Base-by-base conservation (phyloP, 2,329 filamentous ascomycete species). In the Ilyonectria mors-panacis region DNA sequence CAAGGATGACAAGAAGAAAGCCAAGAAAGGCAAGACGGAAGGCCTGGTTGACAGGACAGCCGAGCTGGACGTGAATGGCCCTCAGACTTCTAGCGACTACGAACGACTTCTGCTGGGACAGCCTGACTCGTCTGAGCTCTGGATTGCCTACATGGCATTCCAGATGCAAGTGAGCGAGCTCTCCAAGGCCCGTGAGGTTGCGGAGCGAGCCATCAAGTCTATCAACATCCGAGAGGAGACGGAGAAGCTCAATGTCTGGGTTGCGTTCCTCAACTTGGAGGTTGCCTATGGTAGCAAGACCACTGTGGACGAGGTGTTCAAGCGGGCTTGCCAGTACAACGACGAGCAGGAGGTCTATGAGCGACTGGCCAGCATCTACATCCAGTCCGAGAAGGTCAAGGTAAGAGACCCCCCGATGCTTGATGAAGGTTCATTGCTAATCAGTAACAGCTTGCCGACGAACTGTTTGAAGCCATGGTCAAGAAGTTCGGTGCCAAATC, bases 131-230 rank as follows among this genome's bases (percentile, higher is more conserved):
- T 97, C 95, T 1, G 86, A 92, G 68, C 88, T 98, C 30, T 99
- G 96, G 96, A 93, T 98, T 61, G 89, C 94, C 72, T 99, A 99
- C 83, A 98, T 99, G 94, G 94, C 95, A n/a, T 97, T 97, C 87
- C 94, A 98, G 82, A 91, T 98, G 80, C 92, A 97, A 78, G 89
- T 97, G 59, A 94, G 94, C 78, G 96, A 99, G 81, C 86, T 97
- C 21, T 90, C 92, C 68, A 96, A 94, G 81, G 95, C 96, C 13
- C 91, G 95, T 55, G 93, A 95, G 71, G 92, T 98, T 66, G 95
- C 94, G 2, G 93, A 98, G 82, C 92, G 96, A 68, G 96, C 96
- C 19, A 88, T 98, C 70, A 91, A 92, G 78, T 97, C 93, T 17
- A 98, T 99, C 83, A 93, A 94, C 80, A 94, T 97, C 68, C 90